Evolutionary conservation across 768 basidiomycete species (phyloP), one percentile per base, ranked within the genome.

Genomic region (Hericium coralloides): DNA sequence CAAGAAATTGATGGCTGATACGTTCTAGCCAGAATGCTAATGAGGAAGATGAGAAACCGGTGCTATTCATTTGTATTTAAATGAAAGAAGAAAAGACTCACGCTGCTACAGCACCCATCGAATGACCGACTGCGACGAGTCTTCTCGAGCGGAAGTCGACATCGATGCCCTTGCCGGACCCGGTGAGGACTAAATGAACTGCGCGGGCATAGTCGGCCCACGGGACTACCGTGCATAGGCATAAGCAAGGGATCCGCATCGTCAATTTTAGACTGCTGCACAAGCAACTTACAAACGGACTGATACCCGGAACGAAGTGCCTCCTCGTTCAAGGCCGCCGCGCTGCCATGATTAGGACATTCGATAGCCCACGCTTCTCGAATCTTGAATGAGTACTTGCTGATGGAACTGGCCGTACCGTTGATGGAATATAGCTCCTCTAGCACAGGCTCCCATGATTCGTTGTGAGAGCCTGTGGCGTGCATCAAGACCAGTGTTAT

Each of bases 371-470:
- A 81, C 5, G 72, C 70, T 50, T 81, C 79, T 9, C 76, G 69
- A 25, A 81, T 71, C 64, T 72, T 75, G 12, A 69, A 59, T 7
- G 53, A 36, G 1, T 63, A 36, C 58, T 18, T 64, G 51, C 5
- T 53, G 39, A 6, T 41, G 6, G 38, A 26, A 26, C 1, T 57
- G 14, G 50, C 31, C 2, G 9, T 26, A 17, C 18, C 64, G 4
- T 74, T 55, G 1, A 74, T 49, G 2, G 39, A 57, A 50, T 71
- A 75, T 17, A 83, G 64, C 7, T 79, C 76, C 8, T 78, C 76
- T 2, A 84, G 67, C 0, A 74, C 73, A 0, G 82, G 80, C 59
- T 83, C 81, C 78, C 79, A 83, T n/a, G 72, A 72, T 61, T 83
- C 82, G 59, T 83, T 83, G 63, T 78, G 78, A 63, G 78, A 80